Percentiles rank a stretch among this genome's conserved stretches.
Conservation (phyloP, 2,329 filamentous ascomycete genomes). For the Colletotrichum tamarilloi region DNA sequence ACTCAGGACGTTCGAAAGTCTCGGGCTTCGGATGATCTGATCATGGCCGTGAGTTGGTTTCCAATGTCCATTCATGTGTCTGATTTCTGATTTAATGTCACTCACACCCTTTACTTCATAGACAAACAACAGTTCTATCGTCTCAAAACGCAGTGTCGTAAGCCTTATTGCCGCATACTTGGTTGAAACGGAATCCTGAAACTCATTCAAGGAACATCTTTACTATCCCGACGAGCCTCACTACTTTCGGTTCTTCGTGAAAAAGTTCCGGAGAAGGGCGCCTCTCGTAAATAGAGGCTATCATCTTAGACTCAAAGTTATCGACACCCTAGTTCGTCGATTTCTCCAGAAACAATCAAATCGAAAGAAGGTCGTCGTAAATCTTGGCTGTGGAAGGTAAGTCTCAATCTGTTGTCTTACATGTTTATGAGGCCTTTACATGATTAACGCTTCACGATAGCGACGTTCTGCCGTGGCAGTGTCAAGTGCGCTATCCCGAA, state of each 20-base stretch:
- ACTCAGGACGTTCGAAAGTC: background rate
- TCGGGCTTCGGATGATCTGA: conserved; percentile 57
- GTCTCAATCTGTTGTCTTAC: conserved; percentile 46
- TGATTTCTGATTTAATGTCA: background rate
- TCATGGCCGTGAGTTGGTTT: conserved; percentile 62
- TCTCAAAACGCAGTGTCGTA: conserved; percentile 94
- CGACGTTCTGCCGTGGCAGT: conserved; percentile 89
- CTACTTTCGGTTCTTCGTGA: conserved; percentile 89
- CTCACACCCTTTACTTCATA: conserved; percentile 45
- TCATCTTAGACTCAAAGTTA: conserved; percentile 84
- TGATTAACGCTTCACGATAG: conserved; percentile 54
- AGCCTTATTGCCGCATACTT: background rate
- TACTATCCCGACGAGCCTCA: conserved; percentile 83
- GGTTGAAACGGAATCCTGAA: background rate
- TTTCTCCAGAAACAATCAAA: conserved; percentile 71
- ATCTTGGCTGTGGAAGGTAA: conserved; percentile 91
- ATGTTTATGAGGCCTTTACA: background rate
- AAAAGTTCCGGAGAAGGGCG: conserved; percentile 83
- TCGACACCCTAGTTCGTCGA: conserved; percentile 78
- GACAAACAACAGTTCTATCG: conserved; percentile 93
- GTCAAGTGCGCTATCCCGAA: conserved; percentile 73
- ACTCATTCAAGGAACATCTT: conserved; percentile 58
- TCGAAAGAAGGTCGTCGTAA: conserved; percentile 79
- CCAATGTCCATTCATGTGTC: background rate
- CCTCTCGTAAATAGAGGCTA: conserved; percentile 93